Evolutionary conservation across 2,329 filamentous ascomycete species (phyloP).

Genomic region (Ceratocystis destructans): DNA sequence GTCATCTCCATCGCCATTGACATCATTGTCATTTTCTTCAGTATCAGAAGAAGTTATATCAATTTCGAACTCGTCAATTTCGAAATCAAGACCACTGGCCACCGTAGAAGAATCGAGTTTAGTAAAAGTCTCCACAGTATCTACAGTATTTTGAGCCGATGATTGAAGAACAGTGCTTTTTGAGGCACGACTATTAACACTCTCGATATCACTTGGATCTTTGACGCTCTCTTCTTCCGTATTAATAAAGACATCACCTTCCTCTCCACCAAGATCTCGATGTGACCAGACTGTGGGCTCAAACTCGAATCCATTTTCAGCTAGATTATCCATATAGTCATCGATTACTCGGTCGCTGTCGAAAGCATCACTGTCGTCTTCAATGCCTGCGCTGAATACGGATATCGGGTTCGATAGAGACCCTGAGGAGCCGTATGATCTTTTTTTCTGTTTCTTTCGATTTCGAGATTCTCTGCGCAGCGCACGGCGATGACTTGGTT

Average conservation of each 20-base stretch:
- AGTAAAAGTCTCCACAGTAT: too few species aligned
- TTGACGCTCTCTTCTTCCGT: background rate
- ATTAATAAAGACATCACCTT: constrained; percentile 21
- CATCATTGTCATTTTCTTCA: constrained; percentile 1
- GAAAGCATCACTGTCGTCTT: constrained; percentile 2
- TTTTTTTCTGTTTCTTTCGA: constrained; percentile 20
- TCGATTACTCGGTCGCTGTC: constrained; percentile 5
- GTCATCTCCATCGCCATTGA: background rate
- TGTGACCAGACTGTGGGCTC: constrained; percentile 46
- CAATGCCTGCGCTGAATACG: background rate
- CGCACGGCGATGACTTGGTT: constrained; percentile 13
- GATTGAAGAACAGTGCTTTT: background rate
- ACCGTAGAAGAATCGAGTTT: background rate
- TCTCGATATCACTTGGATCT: background rate
- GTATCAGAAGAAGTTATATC: background rate
- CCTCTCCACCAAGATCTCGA: constrained; percentile 23
- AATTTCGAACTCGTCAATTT: constrained; percentile 24
- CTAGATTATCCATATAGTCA: constrained; percentile 60
- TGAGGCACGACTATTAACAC: background rate
- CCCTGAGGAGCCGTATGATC: background rate
- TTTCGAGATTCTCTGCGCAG: constrained; percentile 19
- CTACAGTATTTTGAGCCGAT: background rate
- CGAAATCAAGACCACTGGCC: constrained; percentile 55
- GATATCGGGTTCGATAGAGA: background rate
- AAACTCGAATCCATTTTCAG: constrained; percentile 37